Percentiles rank a stretch among this genome's conserved stretches.
Conservation (phyloP, 176 grass and related monocot species). For the Musa schizocarpa region DNA sequence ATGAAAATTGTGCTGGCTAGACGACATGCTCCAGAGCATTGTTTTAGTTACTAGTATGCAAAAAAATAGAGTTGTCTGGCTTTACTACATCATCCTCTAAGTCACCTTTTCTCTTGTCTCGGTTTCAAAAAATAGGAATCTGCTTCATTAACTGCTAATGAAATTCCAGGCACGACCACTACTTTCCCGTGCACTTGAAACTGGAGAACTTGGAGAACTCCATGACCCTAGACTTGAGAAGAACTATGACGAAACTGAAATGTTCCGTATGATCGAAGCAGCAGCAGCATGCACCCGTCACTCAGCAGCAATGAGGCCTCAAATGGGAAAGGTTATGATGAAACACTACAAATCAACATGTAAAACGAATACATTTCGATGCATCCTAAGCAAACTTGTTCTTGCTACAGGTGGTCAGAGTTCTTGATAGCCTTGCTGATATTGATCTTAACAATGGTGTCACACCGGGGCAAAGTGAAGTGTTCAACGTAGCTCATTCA, state of each 20-base stretch:
- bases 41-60: background rate
- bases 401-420: slow-evolving; percentile 61
- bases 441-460: slow-evolving; percentile 77
- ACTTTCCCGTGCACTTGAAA: slow-evolving; percentile 53
- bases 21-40: background rate
- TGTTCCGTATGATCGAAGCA: slow-evolving; percentile 86
- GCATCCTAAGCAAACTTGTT: background rate
- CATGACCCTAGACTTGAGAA: slow-evolving; percentile 49
- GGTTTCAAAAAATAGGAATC: background rate
- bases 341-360: background rate
- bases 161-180: slow-evolving; percentile 59
- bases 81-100: background rate
- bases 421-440: slow-evolving; percentile 63
- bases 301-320: slow-evolving; percentile 66
- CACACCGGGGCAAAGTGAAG: slow-evolving; percentile 64
- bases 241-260: slow-evolving; percentile 59
- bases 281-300: slow-evolving; percentile 70
- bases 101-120: background rate
- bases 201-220: slow-evolving; percentile 47
- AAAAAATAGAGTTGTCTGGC: no score
- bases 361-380: background rate
- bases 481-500: slow-evolving; percentile 69
- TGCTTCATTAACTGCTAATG: background rate
- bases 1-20: background rate
- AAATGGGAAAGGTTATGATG: slow-evolving; percentile 66